A percentile compares a stretch with the other conserved stretches of the same genome.
Conservation (phyloP, 73 alveolate species). For the Effrenium voratum region DNA sequence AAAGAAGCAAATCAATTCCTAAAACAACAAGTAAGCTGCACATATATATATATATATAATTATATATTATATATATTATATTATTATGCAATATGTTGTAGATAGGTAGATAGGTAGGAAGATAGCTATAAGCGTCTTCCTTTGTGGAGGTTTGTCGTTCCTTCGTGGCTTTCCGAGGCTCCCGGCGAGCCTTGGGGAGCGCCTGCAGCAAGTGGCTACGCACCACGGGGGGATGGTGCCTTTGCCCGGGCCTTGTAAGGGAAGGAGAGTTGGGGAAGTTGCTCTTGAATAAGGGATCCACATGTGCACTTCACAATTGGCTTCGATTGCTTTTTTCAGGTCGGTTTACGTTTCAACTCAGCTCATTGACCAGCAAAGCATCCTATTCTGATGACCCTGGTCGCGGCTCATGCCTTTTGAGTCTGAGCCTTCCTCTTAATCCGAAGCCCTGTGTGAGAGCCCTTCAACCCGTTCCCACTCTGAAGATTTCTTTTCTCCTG, state of each 20-base stretch:
- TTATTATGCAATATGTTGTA: not conserved
- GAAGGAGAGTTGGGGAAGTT: not conserved
- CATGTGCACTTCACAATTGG: no score
- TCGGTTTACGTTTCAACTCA: no score
- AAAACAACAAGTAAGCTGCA: no score
- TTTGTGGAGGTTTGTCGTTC: not conserved
- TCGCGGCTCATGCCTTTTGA: no score
- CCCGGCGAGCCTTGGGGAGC: not conserved
- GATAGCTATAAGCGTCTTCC: not conserved
- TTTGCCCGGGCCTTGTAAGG: not conserved
- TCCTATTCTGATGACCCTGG: no score
- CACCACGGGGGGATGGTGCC: slow-evolving; percentile 73
- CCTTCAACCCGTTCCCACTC: no score
- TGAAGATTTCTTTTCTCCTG: no score
- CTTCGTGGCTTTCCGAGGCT: not conserved
- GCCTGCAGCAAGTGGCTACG: slow-evolving; percentile 45
- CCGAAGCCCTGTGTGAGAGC: no score
- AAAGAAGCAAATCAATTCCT: no score
- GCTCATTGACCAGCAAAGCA: no score
- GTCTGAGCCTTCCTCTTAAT: no score
- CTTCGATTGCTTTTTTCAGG: no score
- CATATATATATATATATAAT: not conserved
- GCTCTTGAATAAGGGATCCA: not conserved
- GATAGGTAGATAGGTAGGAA: not conserved
- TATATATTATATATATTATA: not conserved